These are phyloP conservation scores for Penicillium sp. DNA, from an alignment of 2,329 filamentous ascomycete species.

Conservation along the genomic window DNA sequence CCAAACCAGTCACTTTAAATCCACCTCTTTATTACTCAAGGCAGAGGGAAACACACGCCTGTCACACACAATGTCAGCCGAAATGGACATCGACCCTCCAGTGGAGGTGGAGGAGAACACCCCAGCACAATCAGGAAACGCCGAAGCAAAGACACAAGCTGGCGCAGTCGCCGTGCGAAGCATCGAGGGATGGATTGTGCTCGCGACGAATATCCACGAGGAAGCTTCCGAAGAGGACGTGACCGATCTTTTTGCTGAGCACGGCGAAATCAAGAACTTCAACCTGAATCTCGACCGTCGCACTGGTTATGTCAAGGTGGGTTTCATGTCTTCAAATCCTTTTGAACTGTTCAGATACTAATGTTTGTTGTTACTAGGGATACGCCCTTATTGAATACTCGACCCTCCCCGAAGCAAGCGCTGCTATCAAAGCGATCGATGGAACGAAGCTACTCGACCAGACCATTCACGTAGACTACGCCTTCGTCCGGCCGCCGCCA, in stretches of 20 bases:
- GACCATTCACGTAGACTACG: constrained; percentile 62
- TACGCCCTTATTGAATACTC: constrained; percentile 65
- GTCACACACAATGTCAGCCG: constrained; percentile 29
- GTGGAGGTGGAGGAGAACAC: constrained; percentile 27
- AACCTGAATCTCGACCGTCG: constrained; percentile 63
- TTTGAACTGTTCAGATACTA: background rate
- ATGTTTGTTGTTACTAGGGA: constrained; percentile 42
- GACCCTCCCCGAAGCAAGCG: constrained; percentile 59
- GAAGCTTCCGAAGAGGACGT: constrained; percentile 65
- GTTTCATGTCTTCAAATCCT: constrained; percentile 13
- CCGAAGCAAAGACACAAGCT: constrained; percentile 42
- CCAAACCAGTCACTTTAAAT: background rate
- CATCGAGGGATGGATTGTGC: constrained; percentile 66
- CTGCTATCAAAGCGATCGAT: constrained; percentile 59
- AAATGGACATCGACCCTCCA: constrained; percentile 45
- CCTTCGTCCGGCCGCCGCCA: constrained; percentile 60
- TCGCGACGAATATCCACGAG: constrained; percentile 66
- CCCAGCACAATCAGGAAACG: constrained; percentile 26
- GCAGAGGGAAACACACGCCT: background rate
- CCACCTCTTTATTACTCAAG: background rate
- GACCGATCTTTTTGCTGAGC: constrained; percentile 63
- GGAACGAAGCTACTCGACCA: constrained; percentile 61
- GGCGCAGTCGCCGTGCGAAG: constrained; percentile 58
- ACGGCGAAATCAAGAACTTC: constrained; percentile 64
- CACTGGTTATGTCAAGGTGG: constrained; percentile 65